Evolutionary conservation across 805 yeast species (phyloP), one percentile per base, ranked within the genome.

Genomic region (Ogataea paraovalis): DNA sequence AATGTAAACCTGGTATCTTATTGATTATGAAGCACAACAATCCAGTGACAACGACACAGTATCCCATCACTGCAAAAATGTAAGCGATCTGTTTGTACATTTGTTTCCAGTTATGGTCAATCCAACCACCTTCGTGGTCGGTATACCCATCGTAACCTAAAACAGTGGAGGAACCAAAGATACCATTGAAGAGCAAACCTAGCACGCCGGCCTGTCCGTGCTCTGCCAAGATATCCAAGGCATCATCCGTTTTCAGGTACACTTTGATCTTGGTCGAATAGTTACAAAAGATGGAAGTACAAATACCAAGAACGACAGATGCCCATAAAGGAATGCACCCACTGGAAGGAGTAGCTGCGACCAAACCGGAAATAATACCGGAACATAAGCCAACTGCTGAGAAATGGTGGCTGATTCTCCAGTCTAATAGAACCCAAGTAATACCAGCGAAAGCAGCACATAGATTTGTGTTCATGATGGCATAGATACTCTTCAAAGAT

Each of bases 171-270:
- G 91, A 87, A 14, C 87, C 97, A 62, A 94, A 91, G 1, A 92
- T 62, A 0, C 87, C 97, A 62, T 89, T 90, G 71, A 89, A 90
- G n/a, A 92, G 48, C 42, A 91, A 74, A 0, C 99, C 98, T 41
- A 92, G 76, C 41, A 91, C 76, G 28, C 99, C 99, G 0, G 97
- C 98, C 58, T 92, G 76, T 43, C 97, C 98, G 83, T 92, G 99
- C 80, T 92, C 98, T n/a, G 98, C 98, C 64, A 92, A 76, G 44
- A 90, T 82, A 84, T 94, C 98, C 58, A 94, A 72, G 2, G 97
- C 83, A 70, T 92, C 99, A 66, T 94, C 98, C 44, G 92, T 90
- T 49, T 78, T 76, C 41, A 86, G 70, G 53, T 87, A 69, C 63
- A 85, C 87, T 69, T 92, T 92, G 65, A 92, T 70, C 60, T 89